A percentile compares a stretch with the other conserved stretches of the same genome.
phyloP scores from a whole-genome alignment of 345 rosid genomes.

The Citropsis articulata region DNA sequence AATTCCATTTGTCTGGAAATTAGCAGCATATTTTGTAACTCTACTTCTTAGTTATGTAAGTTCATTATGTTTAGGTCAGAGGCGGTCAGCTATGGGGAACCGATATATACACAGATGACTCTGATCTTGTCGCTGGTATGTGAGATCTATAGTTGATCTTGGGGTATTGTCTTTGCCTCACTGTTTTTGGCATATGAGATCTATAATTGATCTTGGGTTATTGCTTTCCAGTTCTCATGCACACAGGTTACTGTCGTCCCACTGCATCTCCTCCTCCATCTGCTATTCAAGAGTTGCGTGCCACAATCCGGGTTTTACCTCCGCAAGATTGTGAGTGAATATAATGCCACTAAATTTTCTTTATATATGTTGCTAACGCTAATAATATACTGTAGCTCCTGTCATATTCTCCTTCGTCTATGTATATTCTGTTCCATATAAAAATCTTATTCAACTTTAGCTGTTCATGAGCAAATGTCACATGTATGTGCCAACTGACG shows the following conservation, averaged over 20 bases:
- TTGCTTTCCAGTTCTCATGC: constrained; percentile 87
- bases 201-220: constrained; percentile 20
- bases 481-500: neutral
- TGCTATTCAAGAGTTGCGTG: constrained; percentile 86
- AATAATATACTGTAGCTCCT: neutral
- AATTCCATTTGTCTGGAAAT: neutral
- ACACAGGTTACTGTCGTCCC: constrained; percentile 97
- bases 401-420: neutral
- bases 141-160: constrained; percentile 21
- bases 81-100: constrained; percentile 99
- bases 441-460: neutral
- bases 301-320: constrained; percentile 81
- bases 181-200: neutral
- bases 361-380: neutral
- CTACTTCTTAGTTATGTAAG: constrained; percentile 12
- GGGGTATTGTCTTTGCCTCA: neutral
- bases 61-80: constrained; percentile 64
- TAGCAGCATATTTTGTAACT: neutral
- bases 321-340: constrained; percentile 81
- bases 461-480: neutral
- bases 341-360: neutral
- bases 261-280: constrained; percentile 96
- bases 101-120: constrained; percentile 92
- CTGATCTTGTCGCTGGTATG: constrained; percentile 98
- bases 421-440: neutral